These are phyloP conservation scores for Camillea tinctor DNA, from an alignment of 2,329 filamentous ascomycete genomes.

Conservation along the genomic window DNA sequence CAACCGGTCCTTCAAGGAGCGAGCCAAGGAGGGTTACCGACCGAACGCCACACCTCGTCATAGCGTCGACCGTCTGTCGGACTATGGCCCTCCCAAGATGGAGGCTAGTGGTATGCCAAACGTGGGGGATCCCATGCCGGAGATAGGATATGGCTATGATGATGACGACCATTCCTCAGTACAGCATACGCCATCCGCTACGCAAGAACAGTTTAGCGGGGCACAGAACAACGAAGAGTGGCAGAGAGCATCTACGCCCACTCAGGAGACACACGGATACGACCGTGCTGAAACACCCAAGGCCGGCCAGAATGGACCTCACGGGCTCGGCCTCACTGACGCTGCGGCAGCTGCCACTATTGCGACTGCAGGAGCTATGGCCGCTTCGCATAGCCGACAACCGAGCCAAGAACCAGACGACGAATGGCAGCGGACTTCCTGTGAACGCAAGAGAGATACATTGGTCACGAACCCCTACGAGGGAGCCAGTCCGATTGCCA, in stretches of 20 bases:
- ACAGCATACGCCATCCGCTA: slow-evolving; percentile 76
- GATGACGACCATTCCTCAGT: slow-evolving; percentile 53
- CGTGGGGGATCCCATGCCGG: slow-evolving; percentile 69
- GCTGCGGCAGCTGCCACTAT: slow-evolving; percentile 54
- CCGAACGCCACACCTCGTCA: slow-evolving; percentile 57
- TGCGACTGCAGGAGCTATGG: slow-evolving; percentile 48
- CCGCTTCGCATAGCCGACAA: slow-evolving; percentile 49
- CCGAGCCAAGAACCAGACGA: slow-evolving; percentile 61
- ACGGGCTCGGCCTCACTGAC: slow-evolving; percentile 42
- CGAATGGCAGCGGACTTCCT: slow-evolving; percentile 61
- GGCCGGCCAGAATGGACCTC: slow-evolving; percentile 26
- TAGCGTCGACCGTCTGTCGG: slow-evolving; percentile 57
- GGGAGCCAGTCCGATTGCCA: slow-evolving; percentile 60
- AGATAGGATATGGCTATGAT: slow-evolving; percentile 65
- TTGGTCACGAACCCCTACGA: slow-evolving; percentile 67
- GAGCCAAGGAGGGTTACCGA: slow-evolving; percentile 55
- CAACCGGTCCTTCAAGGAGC: slow-evolving; percentile 66
- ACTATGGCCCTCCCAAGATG: slow-evolving; percentile 55
- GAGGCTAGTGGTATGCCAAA: slow-evolving; percentile 69
- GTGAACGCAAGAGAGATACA: slow-evolving; percentile 64
- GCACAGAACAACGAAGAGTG: slow-evolving; percentile 32
- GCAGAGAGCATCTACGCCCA: slow-evolving; percentile 33
- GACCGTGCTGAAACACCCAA: slow-evolving; percentile 32
- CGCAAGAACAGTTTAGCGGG: slow-evolving; percentile 70
- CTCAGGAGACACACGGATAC: slow-evolving; percentile 31